Percentiles rank a stretch among this genome's conserved stretches.
Conservation (phyloP, 768 basidiomycete species). For the Podaxis carcinomalis region DNA sequence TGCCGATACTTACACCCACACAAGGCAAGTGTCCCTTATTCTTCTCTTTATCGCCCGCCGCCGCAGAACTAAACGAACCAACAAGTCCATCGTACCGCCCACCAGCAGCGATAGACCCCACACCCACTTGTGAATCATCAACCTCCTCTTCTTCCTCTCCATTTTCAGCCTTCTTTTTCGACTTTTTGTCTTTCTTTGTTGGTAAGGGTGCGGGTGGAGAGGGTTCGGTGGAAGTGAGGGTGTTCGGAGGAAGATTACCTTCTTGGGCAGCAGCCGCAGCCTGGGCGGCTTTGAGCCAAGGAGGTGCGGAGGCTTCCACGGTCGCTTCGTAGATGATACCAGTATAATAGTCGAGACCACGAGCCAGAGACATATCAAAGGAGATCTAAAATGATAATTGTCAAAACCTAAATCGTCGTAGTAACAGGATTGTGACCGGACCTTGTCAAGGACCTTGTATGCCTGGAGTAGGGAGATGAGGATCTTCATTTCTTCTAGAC, state of each 20-base stretch:
- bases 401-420: background rate
- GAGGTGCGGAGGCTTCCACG: conserved; percentile 91
- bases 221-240: conserved; percentile 22
- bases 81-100: conserved; percentile 97
- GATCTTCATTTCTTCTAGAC: conserved; percentile 80
- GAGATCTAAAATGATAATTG: conserved; percentile 58
- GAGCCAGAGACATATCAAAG: conserved; percentile 95
- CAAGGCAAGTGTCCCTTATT: conserved; percentile 70
- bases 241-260: conserved; percentile 22
- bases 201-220: conserved; percentile 23
- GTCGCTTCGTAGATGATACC: conserved; percentile 98
- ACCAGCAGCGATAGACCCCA: conserved; percentile 99
- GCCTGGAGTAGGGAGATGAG: conserved; percentile 80
- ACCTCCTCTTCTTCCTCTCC: conserved; percentile 71
- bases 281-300: conserved; percentile 60
- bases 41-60: conserved; percentile 63
- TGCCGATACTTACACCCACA: conserved; percentile 87
- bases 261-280: conserved; percentile 35
- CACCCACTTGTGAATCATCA: conserved; percentile 91
- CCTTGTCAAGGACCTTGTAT: conserved; percentile 77
- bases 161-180: conserved; percentile 42
- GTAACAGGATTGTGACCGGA: conserved; percentile 22
- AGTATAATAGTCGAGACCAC: conserved; percentile 97
- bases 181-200: conserved; percentile 24
- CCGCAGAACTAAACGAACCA: conserved; percentile 82